A percentile compares a stretch with the other conserved stretches of the same genome.
Conservation (phyloP, 2,329 filamentous ascomycete genomes). For the Pseudomassariella vexata region DNA sequence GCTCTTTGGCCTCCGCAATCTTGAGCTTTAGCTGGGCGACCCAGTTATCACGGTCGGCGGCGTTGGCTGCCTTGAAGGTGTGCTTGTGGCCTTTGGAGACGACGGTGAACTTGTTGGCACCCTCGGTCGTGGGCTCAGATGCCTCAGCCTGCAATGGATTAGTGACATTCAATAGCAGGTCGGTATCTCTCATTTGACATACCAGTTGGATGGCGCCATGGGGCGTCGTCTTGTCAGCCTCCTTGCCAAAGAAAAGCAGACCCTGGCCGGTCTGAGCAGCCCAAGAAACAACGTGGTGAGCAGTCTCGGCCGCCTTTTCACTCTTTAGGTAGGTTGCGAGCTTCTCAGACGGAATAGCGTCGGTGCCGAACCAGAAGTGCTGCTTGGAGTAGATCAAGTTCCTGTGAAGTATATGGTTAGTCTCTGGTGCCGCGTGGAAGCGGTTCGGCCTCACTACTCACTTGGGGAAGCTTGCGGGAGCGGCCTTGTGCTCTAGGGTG, state of each 20-base stretch:
- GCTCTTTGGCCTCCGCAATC: constrained; percentile 77
- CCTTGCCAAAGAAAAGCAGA: constrained; percentile 86
- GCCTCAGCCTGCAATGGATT: constrained; percentile 42
- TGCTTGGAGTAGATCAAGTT: constrained; percentile 88
- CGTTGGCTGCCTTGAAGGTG: constrained; percentile 74
- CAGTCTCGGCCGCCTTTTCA: constrained; percentile 73
- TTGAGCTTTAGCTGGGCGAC: constrained; percentile 76
- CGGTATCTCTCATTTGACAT: constrained; percentile 28
- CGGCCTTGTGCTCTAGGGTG: constrained; percentile 81
- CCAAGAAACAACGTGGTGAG: constrained; percentile 81
- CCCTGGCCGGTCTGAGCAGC: constrained; percentile 92
- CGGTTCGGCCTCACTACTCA: constrained; percentile 40
- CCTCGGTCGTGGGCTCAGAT: constrained; percentile 69
- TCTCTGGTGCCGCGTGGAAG: neutral
- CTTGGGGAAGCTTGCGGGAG: constrained; percentile 79
- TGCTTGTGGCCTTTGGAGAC: constrained; percentile 85
- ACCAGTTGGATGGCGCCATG: constrained; percentile 82
- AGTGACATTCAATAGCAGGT: too few relatives aligned
- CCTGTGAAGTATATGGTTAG: constrained; percentile 40
- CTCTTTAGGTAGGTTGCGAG: constrained; percentile 74
- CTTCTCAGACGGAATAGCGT: constrained; percentile 67
- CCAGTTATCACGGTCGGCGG: constrained; percentile 88
- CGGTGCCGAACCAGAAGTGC: constrained; percentile 80
- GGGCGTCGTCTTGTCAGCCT: constrained; percentile 75
- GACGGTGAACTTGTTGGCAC: constrained; percentile 78